Conservation (phyloP, 179 eudicot species). For the Beta corolliflora region DNA sequence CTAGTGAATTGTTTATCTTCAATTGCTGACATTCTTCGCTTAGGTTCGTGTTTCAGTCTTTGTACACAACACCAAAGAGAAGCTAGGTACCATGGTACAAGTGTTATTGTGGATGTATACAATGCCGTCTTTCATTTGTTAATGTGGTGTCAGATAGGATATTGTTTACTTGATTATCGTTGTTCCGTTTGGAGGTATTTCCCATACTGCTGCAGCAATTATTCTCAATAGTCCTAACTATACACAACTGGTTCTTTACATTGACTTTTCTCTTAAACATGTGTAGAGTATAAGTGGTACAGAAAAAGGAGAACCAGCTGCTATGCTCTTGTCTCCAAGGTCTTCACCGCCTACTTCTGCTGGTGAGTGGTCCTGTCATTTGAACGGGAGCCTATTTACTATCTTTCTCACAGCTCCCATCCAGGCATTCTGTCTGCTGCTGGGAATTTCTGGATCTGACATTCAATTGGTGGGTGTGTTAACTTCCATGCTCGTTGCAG, state of each 20-base stretch:
- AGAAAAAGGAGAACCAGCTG: slow-evolving; percentile 82
- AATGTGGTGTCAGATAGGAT: background rate
- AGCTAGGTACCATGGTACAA: background rate
- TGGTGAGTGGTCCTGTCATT: slow-evolving; percentile 54
- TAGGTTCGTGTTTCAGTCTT: background rate
- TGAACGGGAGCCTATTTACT: slow-evolving; percentile 80
- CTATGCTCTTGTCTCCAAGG: slow-evolving; percentile 75
- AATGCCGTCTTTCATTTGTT: background rate
- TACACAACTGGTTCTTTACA: background rate
- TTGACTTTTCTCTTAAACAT: slow-evolving; percentile 23
- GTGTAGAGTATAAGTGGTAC: slow-evolving; percentile 64
- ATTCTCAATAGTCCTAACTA: background rate
- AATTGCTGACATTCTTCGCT: background rate
- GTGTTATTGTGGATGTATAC: background rate
- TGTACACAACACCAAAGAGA: background rate
- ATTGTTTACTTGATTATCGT: background rate
- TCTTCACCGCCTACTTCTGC: slow-evolving; percentile 44
- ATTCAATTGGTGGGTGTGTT: slow-evolving; percentile 53
- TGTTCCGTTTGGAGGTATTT: background rate
- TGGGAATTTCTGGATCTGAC: slow-evolving; percentile 70
- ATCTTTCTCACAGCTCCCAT: slow-evolving; percentile 79
- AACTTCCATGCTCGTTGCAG: background rate
- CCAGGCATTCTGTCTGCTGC: slow-evolving; percentile 75
- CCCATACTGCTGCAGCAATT: background rate
- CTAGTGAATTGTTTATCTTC: background rate